A percentile compares a stretch with the other conserved stretches of the same genome.
These are phyloP conservation scores for Saccharum hybrid DNA, from an alignment of 202 grass and related monocot species.

Conservation along the genomic window DNA sequence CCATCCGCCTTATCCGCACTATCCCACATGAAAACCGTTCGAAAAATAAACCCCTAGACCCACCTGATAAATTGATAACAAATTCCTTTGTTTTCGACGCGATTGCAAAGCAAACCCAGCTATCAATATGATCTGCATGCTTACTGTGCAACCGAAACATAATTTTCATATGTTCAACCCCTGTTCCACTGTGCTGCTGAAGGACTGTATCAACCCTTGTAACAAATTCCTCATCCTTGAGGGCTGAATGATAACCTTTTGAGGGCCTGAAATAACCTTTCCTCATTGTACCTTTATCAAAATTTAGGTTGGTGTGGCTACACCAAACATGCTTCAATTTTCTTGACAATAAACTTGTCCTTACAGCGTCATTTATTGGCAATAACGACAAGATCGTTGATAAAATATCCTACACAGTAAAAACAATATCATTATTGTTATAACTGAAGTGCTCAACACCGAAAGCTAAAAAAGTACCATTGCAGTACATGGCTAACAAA, in stretches of 20 bases:
- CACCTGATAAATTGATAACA: not conserved
- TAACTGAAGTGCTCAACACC: not conserved
- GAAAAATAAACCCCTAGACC: not conserved
- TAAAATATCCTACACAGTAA: not conserved
- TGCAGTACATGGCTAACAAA: not conserved
- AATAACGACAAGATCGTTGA: not conserved
- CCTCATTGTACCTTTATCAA: not conserved
- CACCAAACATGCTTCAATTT: not conserved
- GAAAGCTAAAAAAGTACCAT: not conserved
- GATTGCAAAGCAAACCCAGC: not conserved
- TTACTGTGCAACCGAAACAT: not conserved
- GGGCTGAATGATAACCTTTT: not conserved
- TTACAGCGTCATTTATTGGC: slow-evolving; percentile 7
- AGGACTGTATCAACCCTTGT: not conserved
- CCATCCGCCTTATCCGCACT: too few species aligned
- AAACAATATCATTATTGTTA: not conserved
- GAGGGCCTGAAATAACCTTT: not conserved
- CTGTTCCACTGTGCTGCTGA: not conserved
- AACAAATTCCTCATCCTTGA: not conserved
- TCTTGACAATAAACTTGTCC: slow-evolving; percentile 14
- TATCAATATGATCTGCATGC: slow-evolving; percentile 13
- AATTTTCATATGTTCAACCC: not conserved
- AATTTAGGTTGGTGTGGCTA: not conserved
- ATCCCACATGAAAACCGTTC: too few species aligned
- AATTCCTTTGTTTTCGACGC: not conserved